phyloP scores from a whole-genome alignment of 805 yeast genomes.

The Spathaspora hagerdaliae region DNA sequence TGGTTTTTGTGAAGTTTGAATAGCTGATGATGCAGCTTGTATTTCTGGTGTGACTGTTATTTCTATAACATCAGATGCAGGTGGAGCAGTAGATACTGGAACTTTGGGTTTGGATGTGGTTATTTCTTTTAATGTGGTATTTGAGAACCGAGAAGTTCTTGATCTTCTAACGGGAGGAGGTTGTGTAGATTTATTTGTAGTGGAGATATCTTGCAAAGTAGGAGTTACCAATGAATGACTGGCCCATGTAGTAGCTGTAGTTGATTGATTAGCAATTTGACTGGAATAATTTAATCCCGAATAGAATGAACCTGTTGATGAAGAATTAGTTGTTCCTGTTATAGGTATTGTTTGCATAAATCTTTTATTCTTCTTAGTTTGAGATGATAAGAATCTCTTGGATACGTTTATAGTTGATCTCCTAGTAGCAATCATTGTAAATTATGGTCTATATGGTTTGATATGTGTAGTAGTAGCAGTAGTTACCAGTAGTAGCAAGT shows the following conservation, averaged over 20 bases:
- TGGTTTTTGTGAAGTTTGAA: not conserved
- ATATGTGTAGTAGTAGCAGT: not conserved
- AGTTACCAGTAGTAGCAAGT: not conserved
- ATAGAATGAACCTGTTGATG: constrained; percentile 14
- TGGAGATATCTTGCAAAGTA: constrained; percentile 4
- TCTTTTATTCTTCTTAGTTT: constrained; percentile 14
- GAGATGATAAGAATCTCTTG: constrained; percentile 4
- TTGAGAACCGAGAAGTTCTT: constrained; percentile 23
- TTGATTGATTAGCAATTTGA: constrained; percentile 7
- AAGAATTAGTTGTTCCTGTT: constrained; percentile 9
- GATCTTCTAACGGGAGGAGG: constrained; percentile 24
- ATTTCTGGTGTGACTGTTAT: constrained; percentile 5
- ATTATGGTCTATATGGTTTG: not conserved
- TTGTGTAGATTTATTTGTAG: not conserved
- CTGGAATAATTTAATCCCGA: constrained; percentile 16
- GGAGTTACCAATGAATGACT: constrained; percentile 21
- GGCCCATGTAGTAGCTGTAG: constrained; percentile 25
- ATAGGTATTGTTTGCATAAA: constrained; percentile 34
- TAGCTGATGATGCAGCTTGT: constrained; percentile 4
- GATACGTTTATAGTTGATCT: constrained; percentile 1
- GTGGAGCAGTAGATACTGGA: constrained; percentile 3
- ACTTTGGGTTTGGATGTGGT: constrained; percentile 1
- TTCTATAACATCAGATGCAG: constrained; percentile 1
- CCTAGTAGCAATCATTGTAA: not conserved
- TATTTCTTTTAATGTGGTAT: constrained; percentile 8